phyloP scores from a whole-genome alignment of 2,329 filamentous ascomycete species.

The Monilinia fructigena region DNA sequence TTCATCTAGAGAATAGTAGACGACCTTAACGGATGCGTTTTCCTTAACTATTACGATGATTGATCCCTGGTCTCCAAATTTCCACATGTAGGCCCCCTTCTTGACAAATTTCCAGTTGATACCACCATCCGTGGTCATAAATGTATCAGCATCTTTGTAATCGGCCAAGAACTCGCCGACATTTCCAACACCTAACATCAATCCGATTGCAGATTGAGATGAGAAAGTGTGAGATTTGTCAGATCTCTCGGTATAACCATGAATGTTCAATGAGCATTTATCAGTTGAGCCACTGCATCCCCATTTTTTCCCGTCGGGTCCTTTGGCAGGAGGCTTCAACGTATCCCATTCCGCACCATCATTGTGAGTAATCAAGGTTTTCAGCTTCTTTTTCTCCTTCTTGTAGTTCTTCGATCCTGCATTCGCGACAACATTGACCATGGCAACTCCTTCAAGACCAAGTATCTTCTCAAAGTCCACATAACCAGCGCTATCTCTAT shows the following conservation, averaged over 20 bases:
- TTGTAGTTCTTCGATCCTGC: slow-evolving; percentile 53
- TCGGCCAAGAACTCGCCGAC: slow-evolving; percentile 59
- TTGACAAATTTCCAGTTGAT: slow-evolving; percentile 82
- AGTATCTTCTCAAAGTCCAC: slow-evolving; percentile 97
- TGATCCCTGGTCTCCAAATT: slow-evolving; percentile 92
- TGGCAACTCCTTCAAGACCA: slow-evolving; percentile 82
- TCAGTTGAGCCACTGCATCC: slow-evolving; percentile 63
- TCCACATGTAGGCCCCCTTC: slow-evolving; percentile 88
- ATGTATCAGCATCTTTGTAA: slow-evolving; percentile 70
- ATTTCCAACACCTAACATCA: slow-evolving; percentile 91
- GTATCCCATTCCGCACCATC: slow-evolving; percentile 86
- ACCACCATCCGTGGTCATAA: slow-evolving; percentile 88
- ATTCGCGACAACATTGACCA: slow-evolving; percentile 86
- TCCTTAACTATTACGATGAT: slow-evolving; percentile 85
- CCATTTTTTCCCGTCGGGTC: slow-evolving; percentile 70
- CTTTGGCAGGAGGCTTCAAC: slow-evolving; percentile 68
- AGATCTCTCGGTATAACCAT: slow-evolving; percentile 88
- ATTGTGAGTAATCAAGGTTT: slow-evolving; percentile 93
- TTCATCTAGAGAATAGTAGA: slow-evolving; percentile 79
- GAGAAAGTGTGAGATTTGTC: slow-evolving; percentile 85
- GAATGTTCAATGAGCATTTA: slow-evolving; percentile 84
- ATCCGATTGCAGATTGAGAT: slow-evolving; percentile 79
- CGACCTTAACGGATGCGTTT: slow-evolving; percentile 61
- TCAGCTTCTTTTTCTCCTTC: slow-evolving; percentile 72
- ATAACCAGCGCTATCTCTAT: slow-evolving; percentile 72